phyloP scores from a whole-genome alignment of 768 basidiomycete genomes.

The Lactarius sp. region DNA sequence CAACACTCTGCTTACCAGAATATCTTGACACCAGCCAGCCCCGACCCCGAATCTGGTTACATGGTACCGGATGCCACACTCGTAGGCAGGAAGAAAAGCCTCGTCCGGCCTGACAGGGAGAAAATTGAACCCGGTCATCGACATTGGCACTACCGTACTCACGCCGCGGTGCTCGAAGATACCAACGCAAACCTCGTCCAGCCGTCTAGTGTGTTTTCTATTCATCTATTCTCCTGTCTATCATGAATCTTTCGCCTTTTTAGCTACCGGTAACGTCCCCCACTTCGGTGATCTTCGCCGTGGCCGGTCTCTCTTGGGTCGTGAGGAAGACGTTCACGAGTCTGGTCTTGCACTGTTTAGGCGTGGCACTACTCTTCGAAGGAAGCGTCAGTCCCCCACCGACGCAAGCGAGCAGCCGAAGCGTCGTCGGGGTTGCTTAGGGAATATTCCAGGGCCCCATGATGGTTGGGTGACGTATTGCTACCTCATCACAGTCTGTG shows the following conservation, averaged over 20 bases:
- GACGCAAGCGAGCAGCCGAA: constrained; percentile 36
- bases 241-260: constrained; percentile 1
- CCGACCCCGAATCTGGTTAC: constrained; percentile 32
- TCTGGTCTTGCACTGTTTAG: constrained; percentile 92
- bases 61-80: constrained; percentile 42
- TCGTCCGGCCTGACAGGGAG: constrained; percentile 90
- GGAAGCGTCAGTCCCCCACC: constrained; percentile 52
- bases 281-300: constrained; percentile 57
- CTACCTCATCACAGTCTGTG: constrained; percentile 72
- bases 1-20: constrained; percentile 44
- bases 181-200: constrained; percentile 66
- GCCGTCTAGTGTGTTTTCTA: constrained; percentile 67
- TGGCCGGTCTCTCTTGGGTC: constrained; percentile 82
- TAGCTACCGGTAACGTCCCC: constrained; percentile 80
- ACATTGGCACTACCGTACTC: constrained; percentile 90
- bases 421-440: constrained; percentile 53
- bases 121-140: constrained; percentile 94
- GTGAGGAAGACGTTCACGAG: constrained; percentile 89
- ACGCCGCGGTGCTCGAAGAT: constrained; percentile 72
- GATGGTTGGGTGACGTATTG: constrained; percentile 96
- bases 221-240: constrained; percentile 20
- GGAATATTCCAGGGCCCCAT: constrained; percentile 82
- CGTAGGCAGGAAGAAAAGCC: constrained; percentile 81
- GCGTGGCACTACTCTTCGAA: constrained; percentile 71
- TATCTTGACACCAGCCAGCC: constrained; percentile 38